phyloP scores from a whole-genome alignment of 2,329 filamentous ascomycete species.

The Penicillium digitatum region DNA sequence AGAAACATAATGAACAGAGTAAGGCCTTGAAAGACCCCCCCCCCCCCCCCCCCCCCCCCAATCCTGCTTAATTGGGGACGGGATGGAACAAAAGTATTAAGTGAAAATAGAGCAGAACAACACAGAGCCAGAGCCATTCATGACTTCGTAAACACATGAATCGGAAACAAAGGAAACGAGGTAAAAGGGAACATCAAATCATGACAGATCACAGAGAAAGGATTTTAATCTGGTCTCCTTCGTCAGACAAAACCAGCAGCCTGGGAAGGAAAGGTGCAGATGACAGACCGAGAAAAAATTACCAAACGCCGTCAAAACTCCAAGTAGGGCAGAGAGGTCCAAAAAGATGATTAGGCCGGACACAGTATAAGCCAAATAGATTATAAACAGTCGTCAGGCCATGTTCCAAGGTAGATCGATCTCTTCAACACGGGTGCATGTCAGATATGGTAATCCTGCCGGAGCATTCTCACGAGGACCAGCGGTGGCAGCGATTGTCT shows the following conservation, averaged over 20 bases:
- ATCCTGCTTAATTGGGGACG: not conserved
- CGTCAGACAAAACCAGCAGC: conserved; percentile 15
- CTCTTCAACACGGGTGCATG: conserved; percentile 60
- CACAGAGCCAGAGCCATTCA: conserved; percentile 7
- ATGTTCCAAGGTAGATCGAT: conserved; percentile 62
- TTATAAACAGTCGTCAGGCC: not conserved
- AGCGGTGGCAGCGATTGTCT: conserved; percentile 14
- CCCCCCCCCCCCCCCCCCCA: too few species aligned
- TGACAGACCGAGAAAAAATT: not conserved
- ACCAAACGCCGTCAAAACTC: not conserved
- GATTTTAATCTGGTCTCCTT: conserved; percentile 1
- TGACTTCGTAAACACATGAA: conserved; percentile 22
- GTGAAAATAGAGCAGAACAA: not conserved
- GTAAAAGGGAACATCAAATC: conserved; percentile 16
- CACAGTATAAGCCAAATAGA: not conserved
- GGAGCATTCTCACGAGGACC: conserved; percentile 37
- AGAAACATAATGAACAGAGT: not conserved
- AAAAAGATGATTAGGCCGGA: not conserved
- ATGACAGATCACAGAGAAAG: conserved; percentile 9
- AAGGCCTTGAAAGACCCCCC: not conserved
- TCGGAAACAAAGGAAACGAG: not conserved
- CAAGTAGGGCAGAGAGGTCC: not conserved
- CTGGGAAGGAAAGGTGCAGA: not conserved
- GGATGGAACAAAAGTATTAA: not conserved
- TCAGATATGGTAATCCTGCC: conserved; percentile 57